phyloP scores from a whole-genome alignment of 2,329 filamentous ascomycete genomes.

The Leptographium procerum region DNA sequence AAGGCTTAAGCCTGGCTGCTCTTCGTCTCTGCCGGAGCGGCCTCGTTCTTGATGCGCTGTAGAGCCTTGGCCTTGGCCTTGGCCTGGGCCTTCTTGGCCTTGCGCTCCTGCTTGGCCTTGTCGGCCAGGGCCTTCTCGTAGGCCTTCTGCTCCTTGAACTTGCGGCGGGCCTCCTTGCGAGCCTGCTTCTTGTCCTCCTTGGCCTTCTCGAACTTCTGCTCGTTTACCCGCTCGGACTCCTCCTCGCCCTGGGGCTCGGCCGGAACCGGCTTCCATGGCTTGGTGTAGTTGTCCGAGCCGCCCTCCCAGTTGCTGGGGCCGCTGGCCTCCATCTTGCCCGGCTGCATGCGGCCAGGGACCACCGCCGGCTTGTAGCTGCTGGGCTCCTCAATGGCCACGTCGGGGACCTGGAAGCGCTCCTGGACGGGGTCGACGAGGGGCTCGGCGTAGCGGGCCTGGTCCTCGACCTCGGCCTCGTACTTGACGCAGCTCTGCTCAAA shows the following conservation, averaged over 20 bases:
- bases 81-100: background rate
- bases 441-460: constrained; percentile 1
- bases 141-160: background rate
- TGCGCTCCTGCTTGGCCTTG: background rate
- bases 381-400: background rate
- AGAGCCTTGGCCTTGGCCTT: background rate
- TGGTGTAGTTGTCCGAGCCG: background rate
- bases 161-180: background rate
- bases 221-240: background rate
- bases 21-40: no score
- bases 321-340: background rate
- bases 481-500: background rate
- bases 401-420: background rate
- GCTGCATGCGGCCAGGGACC: no score
- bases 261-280: background rate
- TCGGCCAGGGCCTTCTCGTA: background rate
- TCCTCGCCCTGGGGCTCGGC: background rate
- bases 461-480: background rate
- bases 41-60: background rate
- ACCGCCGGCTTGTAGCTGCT: no score
- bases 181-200: background rate
- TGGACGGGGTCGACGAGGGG: background rate
- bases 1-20: no score
- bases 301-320: background rate
- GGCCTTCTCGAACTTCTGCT: background rate